Conservation (phyloP, 352 stramenopile genomes). For the Ophiocytium majus region DNA sequence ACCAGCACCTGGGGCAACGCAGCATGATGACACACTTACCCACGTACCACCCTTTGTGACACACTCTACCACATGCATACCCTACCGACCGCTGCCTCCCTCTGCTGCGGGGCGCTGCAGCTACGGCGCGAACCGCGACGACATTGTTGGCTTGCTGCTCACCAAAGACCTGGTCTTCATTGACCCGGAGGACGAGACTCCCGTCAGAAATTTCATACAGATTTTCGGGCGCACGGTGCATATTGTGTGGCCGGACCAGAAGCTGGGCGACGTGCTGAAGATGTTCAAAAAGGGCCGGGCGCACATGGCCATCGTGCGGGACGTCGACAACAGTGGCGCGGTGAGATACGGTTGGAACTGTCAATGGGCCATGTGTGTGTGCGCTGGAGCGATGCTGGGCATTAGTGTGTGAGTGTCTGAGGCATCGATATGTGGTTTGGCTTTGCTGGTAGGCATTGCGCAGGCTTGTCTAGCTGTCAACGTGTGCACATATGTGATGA, state of each 20-base stretch:
- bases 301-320: conserved; percentile 88
- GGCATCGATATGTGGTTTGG: too few relatives aligned
- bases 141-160: conserved; percentile 93
- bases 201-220: conserved; percentile 68
- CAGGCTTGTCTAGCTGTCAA: too few relatives aligned
- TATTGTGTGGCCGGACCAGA: conserved; percentile 75
- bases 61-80: neutral
- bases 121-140: conserved; percentile 69
- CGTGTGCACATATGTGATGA: too few relatives aligned
- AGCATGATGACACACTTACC: too few relatives aligned
- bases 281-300: conserved; percentile 85
- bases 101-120: too few relatives aligned
- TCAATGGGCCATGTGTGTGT: too few relatives aligned
- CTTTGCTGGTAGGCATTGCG: too few relatives aligned
- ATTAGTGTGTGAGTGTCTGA: too few relatives aligned
- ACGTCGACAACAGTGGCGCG: conserved; percentile 71
- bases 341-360: too few relatives aligned
- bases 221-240: conserved; percentile 70
- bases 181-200: conserved; percentile 86
- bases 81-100: neutral
- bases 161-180: conserved; percentile 98
- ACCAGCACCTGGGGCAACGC: too few relatives aligned
- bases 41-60: neutral
- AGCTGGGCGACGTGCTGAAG: conserved; percentile 84
- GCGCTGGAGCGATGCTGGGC: too few relatives aligned